Evolutionary conservation across 2,329 filamentous ascomycete species (phyloP), one percentile per base, ranked within the genome.

Genomic region (Xylaria hypoxylon): DNA sequence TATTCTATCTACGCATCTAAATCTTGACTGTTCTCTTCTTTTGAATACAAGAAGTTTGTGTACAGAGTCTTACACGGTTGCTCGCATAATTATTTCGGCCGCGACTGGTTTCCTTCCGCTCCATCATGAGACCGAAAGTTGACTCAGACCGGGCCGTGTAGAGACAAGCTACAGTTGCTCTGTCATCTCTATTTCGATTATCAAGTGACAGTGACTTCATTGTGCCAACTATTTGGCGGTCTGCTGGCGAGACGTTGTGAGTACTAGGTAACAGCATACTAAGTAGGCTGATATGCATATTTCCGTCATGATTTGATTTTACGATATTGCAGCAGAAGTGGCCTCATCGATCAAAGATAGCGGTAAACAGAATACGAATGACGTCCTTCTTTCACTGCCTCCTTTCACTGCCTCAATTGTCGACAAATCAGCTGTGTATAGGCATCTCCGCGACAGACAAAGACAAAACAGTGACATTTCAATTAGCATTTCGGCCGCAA

Each of bases 351-450:
- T 42, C n/a, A 35, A 8, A n/a, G 31, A 33, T 35, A 28, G n/a
- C 31, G 56, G 33, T 19, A 40, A 11, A 22, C 24, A 24, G 52
- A 33, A n/a, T 24, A 28, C 8, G 10, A 33, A 26, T 24, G 19
- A 5, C n/a, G 22, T 56, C 19, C 24, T 45, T 2, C 8, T 28
- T 26, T 45, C 52, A 65, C 59, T 42, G 59, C 58, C 58, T 59
- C 63, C 8, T 28, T 26, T 45, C 52, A 65, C 59, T 42, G 59
- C 58, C 58, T 59, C 63, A 33, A 35, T 56, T 38, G 57, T 60
- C 5, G 10, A 60, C 56, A 59, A 65, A 65, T 62, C 63, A 62
- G 51, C 24, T 17, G 19, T n/a, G n/a, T n/a, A n/a, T 31, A n/a
- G n/a, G 33, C 40, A 26, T 31, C 28, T 31, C 28, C 28, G 50